Conservation (phyloP, 345 rosid species). For the Nephelium lappaceum region DNA sequence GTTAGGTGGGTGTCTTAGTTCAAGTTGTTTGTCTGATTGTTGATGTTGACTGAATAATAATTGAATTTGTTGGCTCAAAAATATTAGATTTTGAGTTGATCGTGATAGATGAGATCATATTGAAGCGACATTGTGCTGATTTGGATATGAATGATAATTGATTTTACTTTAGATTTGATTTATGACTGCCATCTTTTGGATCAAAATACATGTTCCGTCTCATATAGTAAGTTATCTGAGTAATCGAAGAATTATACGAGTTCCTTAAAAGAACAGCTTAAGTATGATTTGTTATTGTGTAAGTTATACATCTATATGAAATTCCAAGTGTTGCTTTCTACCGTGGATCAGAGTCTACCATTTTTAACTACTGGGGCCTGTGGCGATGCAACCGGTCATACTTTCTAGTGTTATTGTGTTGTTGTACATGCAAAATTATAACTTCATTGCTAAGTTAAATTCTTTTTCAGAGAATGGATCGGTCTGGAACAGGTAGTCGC, state of each 20-base stretch:
- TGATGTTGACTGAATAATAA: background rate
- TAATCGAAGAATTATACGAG: background rate
- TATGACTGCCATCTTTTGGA: background rate
- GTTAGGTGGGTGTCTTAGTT: background rate
- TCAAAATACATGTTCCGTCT: background rate
- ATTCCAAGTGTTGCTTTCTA: background rate
- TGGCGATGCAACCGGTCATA: background rate
- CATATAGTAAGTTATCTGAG: background rate
- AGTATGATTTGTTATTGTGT: background rate
- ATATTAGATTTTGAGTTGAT: background rate
- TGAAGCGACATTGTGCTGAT: background rate
- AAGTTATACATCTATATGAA: background rate
- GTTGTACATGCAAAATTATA: background rate
- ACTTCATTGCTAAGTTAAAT: slow-evolving; percentile 19
- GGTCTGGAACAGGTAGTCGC: slow-evolving; percentile 77
- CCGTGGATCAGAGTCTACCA: too few relatives aligned
- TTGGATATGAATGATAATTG: background rate
- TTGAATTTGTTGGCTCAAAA: background rate
- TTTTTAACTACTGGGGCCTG: too few relatives aligned
- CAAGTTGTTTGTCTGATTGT: background rate
- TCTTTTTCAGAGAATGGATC: slow-evolving; percentile 72
- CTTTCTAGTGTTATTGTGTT: background rate
- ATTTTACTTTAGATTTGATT: background rate
- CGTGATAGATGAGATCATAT: background rate
- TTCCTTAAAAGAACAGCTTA: background rate